Base-by-base conservation (phyloP, 352 stramenopile genomes). In the Pythium vanterpoolii region DNA sequence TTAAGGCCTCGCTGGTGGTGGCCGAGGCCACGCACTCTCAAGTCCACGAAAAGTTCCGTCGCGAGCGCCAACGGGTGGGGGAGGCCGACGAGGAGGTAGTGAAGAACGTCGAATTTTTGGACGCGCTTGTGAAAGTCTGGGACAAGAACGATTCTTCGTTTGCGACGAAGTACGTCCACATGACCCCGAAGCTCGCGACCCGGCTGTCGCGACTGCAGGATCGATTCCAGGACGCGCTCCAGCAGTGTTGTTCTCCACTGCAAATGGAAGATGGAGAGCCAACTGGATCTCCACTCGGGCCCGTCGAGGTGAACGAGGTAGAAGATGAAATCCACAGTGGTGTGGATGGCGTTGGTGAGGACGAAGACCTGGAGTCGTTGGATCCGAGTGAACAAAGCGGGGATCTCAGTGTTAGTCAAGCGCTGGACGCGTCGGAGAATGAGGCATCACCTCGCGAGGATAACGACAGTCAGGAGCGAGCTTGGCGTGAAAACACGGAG, bases 21-120 rank as follows among this genome's bases (percentile, higher is more conserved):
- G 59, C 76, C 39, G 78, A 90, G 23, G 66, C 69, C 13, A 83
- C 75, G 27, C 60, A 86, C 13, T 66, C 64, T 14, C 66, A 68
- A 3, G 57, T 77, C 4, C 66, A 62, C 4, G 44, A 64, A 7
- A 70, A 82, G 23, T 69, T 68, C 21, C 52, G 56, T 1, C 67
- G 68, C 39, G 74, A 85, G 39, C 48, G 34, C 9, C 30, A 21
- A 6, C 18, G 28, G 5, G 49, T 54, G 31, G 24, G 21, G 2
- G 56, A 64, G 1, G 68, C 69, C 3, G 78, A 90, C 51, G 69
- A 86, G 26, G 65, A 86, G 33, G 64, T 90, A 2, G 40, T 90
- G 57, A 69, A 75, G 34, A 86, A 87, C 47, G 67, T 74, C 18
- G 77, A 88, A 47, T 90, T 87, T 43, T 27, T 90, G 46, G 74